Percentiles rank a stretch among this genome's conserved stretches.
Conservation (phyloP, 306 rosid species). For the Calophaca sinica region DNA sequence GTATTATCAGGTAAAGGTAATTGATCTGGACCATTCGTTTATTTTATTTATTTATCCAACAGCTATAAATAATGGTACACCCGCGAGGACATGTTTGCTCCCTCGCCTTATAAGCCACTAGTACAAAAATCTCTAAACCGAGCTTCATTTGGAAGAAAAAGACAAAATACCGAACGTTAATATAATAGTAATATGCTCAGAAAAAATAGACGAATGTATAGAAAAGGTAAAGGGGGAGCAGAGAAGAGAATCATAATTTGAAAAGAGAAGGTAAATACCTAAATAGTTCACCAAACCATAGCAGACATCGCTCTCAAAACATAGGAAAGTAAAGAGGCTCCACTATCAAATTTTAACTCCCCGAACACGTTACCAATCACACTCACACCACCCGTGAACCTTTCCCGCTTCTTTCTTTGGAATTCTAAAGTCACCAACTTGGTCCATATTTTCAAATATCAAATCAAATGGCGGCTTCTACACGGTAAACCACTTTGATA, state of each 20-base stretch:
- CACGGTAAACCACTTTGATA: too few species aligned
- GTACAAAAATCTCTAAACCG: too few species aligned
- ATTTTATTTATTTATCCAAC: too few species aligned
- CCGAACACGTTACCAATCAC: constrained; percentile 32
- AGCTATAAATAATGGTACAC: too few species aligned
- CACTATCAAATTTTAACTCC: constrained; percentile 35
- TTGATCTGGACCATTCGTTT: too few species aligned
- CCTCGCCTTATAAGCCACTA: too few species aligned
- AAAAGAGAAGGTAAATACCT: constrained; percentile 30
- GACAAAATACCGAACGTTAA: constrained; percentile 13
- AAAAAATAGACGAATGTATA: not conserved
- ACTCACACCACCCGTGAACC: constrained; percentile 25
- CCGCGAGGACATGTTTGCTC: too few species aligned
- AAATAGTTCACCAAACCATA: constrained; percentile 41
- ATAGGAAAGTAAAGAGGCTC: constrained; percentile 25
- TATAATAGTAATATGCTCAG: not conserved
- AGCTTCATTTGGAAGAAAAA: not conserved
- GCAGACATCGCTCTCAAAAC: constrained; percentile 29
- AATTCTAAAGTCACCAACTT: too few species aligned
- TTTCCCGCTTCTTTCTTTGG: constrained; percentile 18
- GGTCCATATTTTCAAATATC: too few species aligned
- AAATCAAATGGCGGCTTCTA: too few species aligned
- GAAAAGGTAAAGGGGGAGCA: not conserved
- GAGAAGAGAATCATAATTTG: constrained; percentile 7
- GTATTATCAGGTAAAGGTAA: too few species aligned